Evolutionary conservation across 352 stramenopile genomes (phyloP).

Genomic region (Pythium chondricola): DNA sequence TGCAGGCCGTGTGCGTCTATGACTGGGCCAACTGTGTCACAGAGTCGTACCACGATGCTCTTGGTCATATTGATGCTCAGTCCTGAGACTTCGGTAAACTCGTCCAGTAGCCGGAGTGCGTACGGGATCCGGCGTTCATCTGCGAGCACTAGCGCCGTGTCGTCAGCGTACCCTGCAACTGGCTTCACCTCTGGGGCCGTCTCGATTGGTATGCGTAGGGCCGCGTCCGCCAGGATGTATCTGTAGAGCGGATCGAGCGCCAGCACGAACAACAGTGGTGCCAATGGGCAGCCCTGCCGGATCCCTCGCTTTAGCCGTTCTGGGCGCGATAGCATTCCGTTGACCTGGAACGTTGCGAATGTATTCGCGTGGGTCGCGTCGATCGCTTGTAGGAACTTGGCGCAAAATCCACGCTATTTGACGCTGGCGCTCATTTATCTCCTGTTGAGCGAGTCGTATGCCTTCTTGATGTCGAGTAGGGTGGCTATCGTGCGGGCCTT

Average conservation of each 20-base stretch:
- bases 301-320: slow-evolving; percentile 4
- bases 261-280: slow-evolving; percentile 13
- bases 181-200: neutral
- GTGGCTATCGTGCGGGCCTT: neutral
- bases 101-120: neutral
- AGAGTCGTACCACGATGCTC: slow-evolving; percentile 3
- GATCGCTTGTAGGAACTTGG: neutral
- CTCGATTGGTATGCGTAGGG: neutral
- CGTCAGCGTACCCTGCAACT: slow-evolving; percentile 5
- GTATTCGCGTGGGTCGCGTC: neutral
- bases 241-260: slow-evolving; percentile 9
- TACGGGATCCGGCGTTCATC: neutral
- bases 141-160: slow-evolving; percentile 4
- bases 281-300: slow-evolving; percentile 8
- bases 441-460: slow-evolving; percentile 10
- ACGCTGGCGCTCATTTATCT: neutral
- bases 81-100: neutral
- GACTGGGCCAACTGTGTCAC: neutral
- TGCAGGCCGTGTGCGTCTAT: neutral
- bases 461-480: slow-evolving; percentile 13
- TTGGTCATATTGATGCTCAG: neutral
- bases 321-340: neutral
- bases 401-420: neutral
- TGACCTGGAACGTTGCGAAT: neutral
- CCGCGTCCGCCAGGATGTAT: neutral